Evolutionary conservation across 2,329 filamentous ascomycete species (phyloP).

Genomic region (Periconia digitata): DNA sequence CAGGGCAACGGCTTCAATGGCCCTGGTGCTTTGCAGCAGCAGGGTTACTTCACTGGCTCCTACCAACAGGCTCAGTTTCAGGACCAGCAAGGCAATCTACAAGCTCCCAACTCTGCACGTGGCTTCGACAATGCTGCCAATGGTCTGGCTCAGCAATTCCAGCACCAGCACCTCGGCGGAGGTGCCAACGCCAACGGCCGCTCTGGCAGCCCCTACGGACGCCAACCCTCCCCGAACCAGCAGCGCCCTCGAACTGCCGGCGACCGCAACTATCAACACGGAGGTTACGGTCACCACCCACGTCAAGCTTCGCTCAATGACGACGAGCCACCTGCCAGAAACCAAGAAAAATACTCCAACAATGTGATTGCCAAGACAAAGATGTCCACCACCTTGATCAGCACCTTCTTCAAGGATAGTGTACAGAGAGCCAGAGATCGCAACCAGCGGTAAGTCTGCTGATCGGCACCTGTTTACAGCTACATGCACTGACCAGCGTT

Average conservation of each 20-base stretch:
- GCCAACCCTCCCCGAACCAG: constrained; percentile 65
- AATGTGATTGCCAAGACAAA: constrained; percentile 75
- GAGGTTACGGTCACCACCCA: constrained; percentile 68
- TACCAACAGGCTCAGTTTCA: constrained; percentile 50
- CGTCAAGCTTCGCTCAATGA: constrained; percentile 57
- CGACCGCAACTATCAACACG: constrained; percentile 63
- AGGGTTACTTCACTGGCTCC: constrained; percentile 55
- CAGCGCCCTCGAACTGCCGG: constrained; percentile 83
- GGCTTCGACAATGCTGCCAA: constrained; percentile 79
- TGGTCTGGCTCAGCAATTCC: constrained; percentile 92
- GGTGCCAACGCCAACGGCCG: constrained; percentile 66
- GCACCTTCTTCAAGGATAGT: constrained; percentile 95
- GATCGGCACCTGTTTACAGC: neutral
- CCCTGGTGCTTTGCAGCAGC: constrained; percentile 21
- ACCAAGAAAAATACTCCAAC: constrained; percentile 84
- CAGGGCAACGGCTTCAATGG: constrained; percentile 46
- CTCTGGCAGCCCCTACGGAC: constrained; percentile 66
- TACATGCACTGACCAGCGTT: constrained; percentile 22
- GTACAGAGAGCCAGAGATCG: constrained; percentile 93
- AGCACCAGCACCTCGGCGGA: constrained; percentile 69
- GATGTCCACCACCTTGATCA: constrained; percentile 65
- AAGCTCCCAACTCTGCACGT: constrained; percentile 54
- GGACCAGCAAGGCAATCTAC: constrained; percentile 52
- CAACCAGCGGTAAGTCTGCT: constrained; percentile 76
- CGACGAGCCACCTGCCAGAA: constrained; percentile 72